Base-by-base conservation (phyloP, 78 protist species). In the Dictyostelium capitatum region DNA sequence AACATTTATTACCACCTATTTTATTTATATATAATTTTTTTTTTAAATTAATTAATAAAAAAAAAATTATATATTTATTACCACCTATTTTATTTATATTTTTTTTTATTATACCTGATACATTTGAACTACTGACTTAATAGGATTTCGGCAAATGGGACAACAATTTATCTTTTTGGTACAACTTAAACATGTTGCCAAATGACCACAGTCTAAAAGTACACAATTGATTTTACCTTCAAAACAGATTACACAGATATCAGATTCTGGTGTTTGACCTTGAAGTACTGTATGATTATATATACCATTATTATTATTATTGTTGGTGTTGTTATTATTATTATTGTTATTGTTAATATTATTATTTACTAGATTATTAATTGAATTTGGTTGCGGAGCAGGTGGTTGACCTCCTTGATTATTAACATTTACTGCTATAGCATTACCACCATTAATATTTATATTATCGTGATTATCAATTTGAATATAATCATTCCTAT, bases 181-280 rank as follows among this genome's bases (percentile, higher is more conserved):
- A 20, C 91, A 83, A 12, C 25, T 37, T 23, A 83, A 28, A 57
- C 91, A 83, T 2, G 57, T 28, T 11, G 50, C 73, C 10, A 20
- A 23, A 83, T 83, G 91, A 15, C 82, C 91, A 83, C 91, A 83
- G 6, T 83, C 41, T 2, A 83, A 43, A 3, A 83, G 47, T 20
- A 83, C 75, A 17, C 82, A 30, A 72, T 83, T 73, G 2, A 83
- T 70, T 10, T 56, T 73, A 6, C 48, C 53, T 41, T 83, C 91
- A 46, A 37, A 83, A 43, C 91, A 83, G 12, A 83, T 83, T 37
- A 48, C 46, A 43, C 91, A 83, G 8, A 5, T 15, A 9, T 37
- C 37, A 11, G 50, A 43, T 37, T 79, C 56, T 54, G 83, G 83
- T 54, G 83, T 79, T 20, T 51, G 50, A 20, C 83, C 83, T 41